These are phyloP conservation scores for Trichoderma lentiforme DNA, from an alignment of 2,329 filamentous ascomycete species.

Conservation along the genomic window DNA sequence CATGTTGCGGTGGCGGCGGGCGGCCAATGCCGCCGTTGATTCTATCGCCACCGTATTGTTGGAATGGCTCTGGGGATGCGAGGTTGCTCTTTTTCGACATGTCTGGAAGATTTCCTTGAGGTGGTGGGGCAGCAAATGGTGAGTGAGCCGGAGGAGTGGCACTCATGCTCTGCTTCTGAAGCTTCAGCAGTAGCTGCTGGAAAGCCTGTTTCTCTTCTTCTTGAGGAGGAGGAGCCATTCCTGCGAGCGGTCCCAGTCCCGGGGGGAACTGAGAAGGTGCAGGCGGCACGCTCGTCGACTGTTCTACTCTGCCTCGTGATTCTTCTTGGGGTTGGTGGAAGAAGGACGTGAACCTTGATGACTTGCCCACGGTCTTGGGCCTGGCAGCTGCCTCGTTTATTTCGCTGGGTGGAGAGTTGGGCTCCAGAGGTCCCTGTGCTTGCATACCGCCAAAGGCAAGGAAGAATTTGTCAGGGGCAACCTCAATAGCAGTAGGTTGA, in stretches of 20 bases:
- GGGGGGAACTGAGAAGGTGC: constrained; percentile 20
- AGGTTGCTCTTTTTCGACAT: constrained; percentile 37
- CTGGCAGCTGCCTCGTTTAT: constrained; percentile 44
- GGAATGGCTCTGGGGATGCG: constrained; percentile 48
- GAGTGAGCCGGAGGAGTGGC: constrained; percentile 45
- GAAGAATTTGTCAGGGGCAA: constrained; percentile 76
- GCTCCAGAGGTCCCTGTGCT: constrained; percentile 37
- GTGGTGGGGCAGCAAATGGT: constrained; percentile 43
- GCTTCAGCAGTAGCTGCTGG: constrained; percentile 75
- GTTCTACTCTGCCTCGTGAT: constrained; percentile 47
- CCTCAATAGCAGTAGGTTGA: constrained; percentile 61
- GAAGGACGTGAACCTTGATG: constrained; percentile 84
- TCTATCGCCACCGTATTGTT: constrained; percentile 44
- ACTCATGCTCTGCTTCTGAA: constrained; percentile 57
- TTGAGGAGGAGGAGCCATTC: constrained; percentile 32
- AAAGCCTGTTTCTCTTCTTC: constrained; percentile 83
- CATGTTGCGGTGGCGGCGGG: constrained; percentile 38
- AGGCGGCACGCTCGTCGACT: constrained; percentile 32
- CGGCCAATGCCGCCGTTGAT: constrained; percentile 43
- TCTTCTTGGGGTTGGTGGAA: constrained; percentile 56
- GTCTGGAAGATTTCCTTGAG: constrained; percentile 29
- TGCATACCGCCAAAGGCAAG: constrained; percentile 43
- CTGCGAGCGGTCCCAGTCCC: background rate
- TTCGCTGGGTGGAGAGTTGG: constrained; percentile 45
- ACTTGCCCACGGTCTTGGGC: constrained; percentile 59